phyloP scores from a whole-genome alignment of 75 land plant species.

The Sequoia sempervirens region DNA sequence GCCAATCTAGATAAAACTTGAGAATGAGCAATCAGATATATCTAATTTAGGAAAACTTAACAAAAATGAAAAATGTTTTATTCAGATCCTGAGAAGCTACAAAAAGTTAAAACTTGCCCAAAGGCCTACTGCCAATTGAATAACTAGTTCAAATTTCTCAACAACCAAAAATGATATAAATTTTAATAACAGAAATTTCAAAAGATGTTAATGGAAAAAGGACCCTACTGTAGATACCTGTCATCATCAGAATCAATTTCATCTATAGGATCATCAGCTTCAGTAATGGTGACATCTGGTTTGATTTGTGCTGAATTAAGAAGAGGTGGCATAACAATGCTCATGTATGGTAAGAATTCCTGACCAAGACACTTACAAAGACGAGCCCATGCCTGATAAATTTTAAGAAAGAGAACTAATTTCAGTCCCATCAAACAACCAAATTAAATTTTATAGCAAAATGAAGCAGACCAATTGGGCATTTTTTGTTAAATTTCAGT shows the following conservation, averaged over 20 bases:
- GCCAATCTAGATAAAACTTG: not conserved
- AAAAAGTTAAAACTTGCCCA: not conserved
- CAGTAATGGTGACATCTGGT: constrained; percentile 28
- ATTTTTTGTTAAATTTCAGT: not conserved
- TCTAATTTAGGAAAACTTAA: too few relatives aligned
- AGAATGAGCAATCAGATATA: not conserved
- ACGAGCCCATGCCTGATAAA: constrained; percentile 28
- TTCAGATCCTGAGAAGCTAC: not conserved
- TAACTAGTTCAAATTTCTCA: not conserved
- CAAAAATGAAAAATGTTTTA: not conserved
- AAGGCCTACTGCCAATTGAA: not conserved
- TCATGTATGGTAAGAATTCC: constrained; percentile 27
- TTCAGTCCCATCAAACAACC: not conserved
- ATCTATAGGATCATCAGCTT: constrained; percentile 24
- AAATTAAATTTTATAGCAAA: constrained; percentile 5
- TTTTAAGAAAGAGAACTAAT: not conserved
- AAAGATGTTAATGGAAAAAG: not conserved
- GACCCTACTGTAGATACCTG: constrained; percentile 4
- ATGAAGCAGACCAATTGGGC: not conserved
- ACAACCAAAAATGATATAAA: not conserved
- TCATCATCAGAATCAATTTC: constrained; percentile 29
- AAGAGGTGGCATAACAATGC: constrained; percentile 34
- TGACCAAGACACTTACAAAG: constrained; percentile 30
- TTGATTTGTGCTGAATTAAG: constrained; percentile 28
- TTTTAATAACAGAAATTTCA: not conserved